Evolutionary conservation across 2,329 filamentous ascomycete species (phyloP).

Genomic region (Epicoccum sorghinum): DNA sequence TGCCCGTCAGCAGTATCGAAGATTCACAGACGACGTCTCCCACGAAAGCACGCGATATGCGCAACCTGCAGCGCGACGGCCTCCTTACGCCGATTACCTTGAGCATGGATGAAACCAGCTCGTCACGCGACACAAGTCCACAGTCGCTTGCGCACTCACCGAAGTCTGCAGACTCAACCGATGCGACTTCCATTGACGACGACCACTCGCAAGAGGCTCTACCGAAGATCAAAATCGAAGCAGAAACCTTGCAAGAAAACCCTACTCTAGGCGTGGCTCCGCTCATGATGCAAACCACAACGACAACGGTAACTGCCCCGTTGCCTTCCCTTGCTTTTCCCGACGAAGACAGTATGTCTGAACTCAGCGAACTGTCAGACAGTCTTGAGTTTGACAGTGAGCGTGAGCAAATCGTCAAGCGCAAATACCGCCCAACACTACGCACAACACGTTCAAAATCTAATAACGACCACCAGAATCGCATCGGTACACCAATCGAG

Average conservation of each 20-base stretch:
- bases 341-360: constrained; percentile 43
- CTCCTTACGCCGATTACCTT: constrained; percentile 38
- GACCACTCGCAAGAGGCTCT: constrained; percentile 24
- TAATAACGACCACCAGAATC: constrained; percentile 34
- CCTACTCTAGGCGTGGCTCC: constrained; percentile 38
- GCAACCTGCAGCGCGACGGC: constrained; percentile 41
- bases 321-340: constrained; percentile 33
- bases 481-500: constrained; percentile 38
- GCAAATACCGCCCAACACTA: constrained; percentile 35
- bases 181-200: constrained; percentile 47
- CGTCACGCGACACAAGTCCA: constrained; percentile 39
- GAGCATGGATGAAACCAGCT: constrained; percentile 34
- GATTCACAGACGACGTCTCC: constrained; percentile 26
- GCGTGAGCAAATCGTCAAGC: constrained; percentile 43
- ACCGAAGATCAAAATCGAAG: constrained; percentile 31
- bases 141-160: constrained; percentile 41
- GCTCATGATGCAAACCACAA: constrained; percentile 35
- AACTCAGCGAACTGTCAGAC: constrained; percentile 49
- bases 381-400: constrained; percentile 48
- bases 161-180: constrained; percentile 45
- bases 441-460: constrained; percentile 47
- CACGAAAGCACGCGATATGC: constrained; percentile 30
- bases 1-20: constrained; percentile 43
- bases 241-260: constrained; percentile 26
- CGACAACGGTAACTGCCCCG: constrained; percentile 37